Percentiles rank a stretch among this genome's conserved stretches.
These are phyloP conservation scores for Fusarium proliferatum DNA, from an alignment of 2,329 filamentous ascomycete species.

Conservation along the genomic window DNA sequence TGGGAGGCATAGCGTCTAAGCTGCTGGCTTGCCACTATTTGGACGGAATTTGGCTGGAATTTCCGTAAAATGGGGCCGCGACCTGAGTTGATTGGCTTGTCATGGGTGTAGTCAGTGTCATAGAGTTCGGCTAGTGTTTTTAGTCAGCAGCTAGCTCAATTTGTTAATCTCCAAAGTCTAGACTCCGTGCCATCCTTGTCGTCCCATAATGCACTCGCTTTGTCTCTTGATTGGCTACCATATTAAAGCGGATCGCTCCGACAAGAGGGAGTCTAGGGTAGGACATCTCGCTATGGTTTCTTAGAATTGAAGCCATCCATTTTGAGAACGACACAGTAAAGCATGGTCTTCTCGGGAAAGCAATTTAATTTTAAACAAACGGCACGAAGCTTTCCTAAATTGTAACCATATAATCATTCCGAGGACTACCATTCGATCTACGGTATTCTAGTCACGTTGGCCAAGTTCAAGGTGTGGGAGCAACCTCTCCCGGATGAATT, in stretches of 20 bases:
- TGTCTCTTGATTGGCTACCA: no score
- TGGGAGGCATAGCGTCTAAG: neutral
- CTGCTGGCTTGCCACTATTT: neutral
- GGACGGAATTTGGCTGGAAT: slow-evolving; percentile 13
- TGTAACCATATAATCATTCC: neutral
- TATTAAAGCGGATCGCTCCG: neutral
- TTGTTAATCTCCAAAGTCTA: neutral
- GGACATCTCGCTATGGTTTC: neutral
- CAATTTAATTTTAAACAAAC: neutral
- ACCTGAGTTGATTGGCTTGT: neutral
- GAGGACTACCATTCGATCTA: neutral
- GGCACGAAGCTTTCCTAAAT: neutral
- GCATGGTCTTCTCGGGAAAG: neutral
- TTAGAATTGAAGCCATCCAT: neutral
- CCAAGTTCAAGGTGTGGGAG: slow-evolving; percentile 13
- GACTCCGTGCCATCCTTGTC: neutral
- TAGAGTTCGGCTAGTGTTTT: neutral
- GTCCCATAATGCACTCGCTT: neutral
- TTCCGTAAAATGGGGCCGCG: neutral
- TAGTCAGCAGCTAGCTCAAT: neutral
- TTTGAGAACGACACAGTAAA: neutral
- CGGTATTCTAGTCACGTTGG: neutral
- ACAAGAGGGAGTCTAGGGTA: neutral
- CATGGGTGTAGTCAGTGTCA: no score
- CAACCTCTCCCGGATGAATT: slow-evolving; percentile 15